These are phyloP conservation scores for Chlorella sp. DNA, from an alignment of 139 green algal species.

Conservation along the genomic window DNA sequence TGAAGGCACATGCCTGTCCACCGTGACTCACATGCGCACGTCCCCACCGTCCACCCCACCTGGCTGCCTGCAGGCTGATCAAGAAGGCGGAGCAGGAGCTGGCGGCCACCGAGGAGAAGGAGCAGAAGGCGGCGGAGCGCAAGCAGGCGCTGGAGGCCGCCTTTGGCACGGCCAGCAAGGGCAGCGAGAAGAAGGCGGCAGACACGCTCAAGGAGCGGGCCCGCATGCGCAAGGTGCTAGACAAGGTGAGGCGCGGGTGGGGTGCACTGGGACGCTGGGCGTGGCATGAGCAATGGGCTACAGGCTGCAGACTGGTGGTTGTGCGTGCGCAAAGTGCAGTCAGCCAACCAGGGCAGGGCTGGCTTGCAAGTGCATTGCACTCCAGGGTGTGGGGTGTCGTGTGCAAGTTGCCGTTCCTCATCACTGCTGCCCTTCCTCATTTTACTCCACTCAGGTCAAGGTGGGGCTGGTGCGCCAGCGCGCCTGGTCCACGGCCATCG, in stretches of 20 bases:
- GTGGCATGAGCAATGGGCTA: not conserved
- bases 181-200: not conserved
- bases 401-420: too few relatives aligned
- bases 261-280: not conserved
- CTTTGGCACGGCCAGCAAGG: not conserved
- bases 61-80: not conserved
- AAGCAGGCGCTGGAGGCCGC: not conserved
- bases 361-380: too few relatives aligned
- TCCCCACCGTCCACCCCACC: not conserved
- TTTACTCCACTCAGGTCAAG: slow-evolving; percentile 25
- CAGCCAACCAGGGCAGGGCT: too few relatives aligned
- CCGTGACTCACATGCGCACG: too few relatives aligned
- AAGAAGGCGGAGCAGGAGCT: slow-evolving; percentile 25
- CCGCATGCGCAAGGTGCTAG: slow-evolving; percentile 28
- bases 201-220: slow-evolving; percentile 1
- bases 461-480: slow-evolving; percentile 36
- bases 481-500: slow-evolving; percentile 29
- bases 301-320: slow-evolving; percentile 2
- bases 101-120: not conserved
- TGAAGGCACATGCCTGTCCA: too few relatives aligned
- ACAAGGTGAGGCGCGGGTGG: not conserved
- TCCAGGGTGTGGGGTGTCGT: too few relatives aligned
- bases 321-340: not conserved
- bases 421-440: too few relatives aligned
- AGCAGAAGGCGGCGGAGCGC: not conserved